Evolutionary conservation across 176 grass and related monocot genomes (phyloP).

Genomic region (Aegilops sharonensis): DNA sequence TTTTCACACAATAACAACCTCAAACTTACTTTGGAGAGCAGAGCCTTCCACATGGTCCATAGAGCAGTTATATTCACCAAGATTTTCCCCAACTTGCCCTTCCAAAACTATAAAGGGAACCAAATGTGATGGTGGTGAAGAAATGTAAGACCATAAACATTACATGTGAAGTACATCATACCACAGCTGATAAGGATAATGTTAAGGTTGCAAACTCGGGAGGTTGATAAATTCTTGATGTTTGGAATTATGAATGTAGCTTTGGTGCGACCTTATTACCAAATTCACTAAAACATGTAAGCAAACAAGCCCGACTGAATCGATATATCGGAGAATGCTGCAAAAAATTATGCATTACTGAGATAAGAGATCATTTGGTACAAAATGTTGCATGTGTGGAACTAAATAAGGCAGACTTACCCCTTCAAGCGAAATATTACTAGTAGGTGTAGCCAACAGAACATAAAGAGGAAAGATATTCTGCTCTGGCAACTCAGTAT

Average conservation of each 20-base stretch:
- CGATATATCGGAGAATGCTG: slow-evolving; percentile 71
- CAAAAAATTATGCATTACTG: slow-evolving; percentile 20
- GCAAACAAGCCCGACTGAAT: slow-evolving; percentile 56
- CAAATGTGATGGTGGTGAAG: slow-evolving; percentile 16
- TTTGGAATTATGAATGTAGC: slow-evolving; percentile 81
- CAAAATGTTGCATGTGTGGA: not conserved
- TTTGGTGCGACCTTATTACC: slow-evolving; percentile 66
- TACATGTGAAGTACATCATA: slow-evolving; percentile 42
- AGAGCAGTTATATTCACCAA: slow-evolving; percentile 32
- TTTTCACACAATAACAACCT: not conserved
- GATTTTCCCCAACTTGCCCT: slow-evolving; percentile 39
- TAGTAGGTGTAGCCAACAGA: slow-evolving; percentile 70
- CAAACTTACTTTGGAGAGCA: slow-evolving; percentile 57
- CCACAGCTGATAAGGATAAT: slow-evolving; percentile 83
- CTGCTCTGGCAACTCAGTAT: slow-evolving; percentile 55
- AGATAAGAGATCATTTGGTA: slow-evolving; percentile 31
- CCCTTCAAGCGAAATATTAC: slow-evolving; percentile 55
- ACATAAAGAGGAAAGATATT: slow-evolving; percentile 77
- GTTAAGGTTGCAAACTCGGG: slow-evolving; percentile 58
- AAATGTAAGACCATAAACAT: slow-evolving; percentile 18
- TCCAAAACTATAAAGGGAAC: slow-evolving; percentile 21
- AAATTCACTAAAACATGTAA: slow-evolving; percentile 65
- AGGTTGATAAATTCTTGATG: slow-evolving; percentile 69
- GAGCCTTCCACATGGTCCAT: slow-evolving; percentile 25
- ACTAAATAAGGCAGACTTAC: slow-evolving; percentile 45